phyloP scores from a whole-genome alignment of 306 rosid species.

The Dalbergia cochinchinensis region DNA sequence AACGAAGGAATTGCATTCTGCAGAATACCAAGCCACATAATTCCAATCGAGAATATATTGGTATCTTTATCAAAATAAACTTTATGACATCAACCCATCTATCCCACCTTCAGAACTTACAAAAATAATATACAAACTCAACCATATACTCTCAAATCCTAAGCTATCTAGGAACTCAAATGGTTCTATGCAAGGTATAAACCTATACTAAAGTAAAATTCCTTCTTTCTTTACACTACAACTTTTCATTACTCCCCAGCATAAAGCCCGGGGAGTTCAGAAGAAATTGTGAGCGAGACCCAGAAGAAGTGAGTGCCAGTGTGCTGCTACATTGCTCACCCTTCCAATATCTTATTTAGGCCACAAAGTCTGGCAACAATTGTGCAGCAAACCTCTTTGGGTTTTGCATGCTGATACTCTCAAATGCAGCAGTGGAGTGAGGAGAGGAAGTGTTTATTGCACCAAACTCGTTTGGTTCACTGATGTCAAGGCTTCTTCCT shows the following conservation, averaged over 20 bases:
- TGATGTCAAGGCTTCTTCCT: conserved; percentile 76
- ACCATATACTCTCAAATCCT: conserved; percentile 83
- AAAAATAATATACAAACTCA: conserved; percentile 98
- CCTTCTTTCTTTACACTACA: conserved; percentile 87
- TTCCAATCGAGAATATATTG: conserved; percentile 65
- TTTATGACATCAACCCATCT: conserved; percentile 82
- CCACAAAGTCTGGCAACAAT: conserved; percentile 91
- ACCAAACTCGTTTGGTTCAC: conserved; percentile 77
- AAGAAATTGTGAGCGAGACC: conserved; percentile 54
- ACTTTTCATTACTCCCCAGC: conserved; percentile 55
- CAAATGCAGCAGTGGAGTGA: conserved; percentile 82
- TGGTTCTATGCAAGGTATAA: conserved; percentile 84
- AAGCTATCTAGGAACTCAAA: conserved; percentile 75
- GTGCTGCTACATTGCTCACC: conserved; percentile 45
- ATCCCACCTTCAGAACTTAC: conserved; percentile 75
- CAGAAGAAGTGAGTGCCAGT: conserved; percentile 18
- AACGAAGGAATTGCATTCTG: conserved; percentile 11
- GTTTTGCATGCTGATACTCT: conserved; percentile 84
- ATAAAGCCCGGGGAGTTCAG: conserved; percentile 40
- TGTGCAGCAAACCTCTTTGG: conserved; percentile 95
- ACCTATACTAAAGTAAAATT: conserved; percentile 81
- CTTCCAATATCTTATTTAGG: conserved; percentile 51
- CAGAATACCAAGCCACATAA: conserved; percentile 43
- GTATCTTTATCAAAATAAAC: conserved; percentile 65
- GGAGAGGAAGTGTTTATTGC: conserved; percentile 75